These are phyloP conservation scores for Pontederia crassipes DNA, from an alignment of 176 grass and related monocot genomes.

Conservation along the genomic window DNA sequence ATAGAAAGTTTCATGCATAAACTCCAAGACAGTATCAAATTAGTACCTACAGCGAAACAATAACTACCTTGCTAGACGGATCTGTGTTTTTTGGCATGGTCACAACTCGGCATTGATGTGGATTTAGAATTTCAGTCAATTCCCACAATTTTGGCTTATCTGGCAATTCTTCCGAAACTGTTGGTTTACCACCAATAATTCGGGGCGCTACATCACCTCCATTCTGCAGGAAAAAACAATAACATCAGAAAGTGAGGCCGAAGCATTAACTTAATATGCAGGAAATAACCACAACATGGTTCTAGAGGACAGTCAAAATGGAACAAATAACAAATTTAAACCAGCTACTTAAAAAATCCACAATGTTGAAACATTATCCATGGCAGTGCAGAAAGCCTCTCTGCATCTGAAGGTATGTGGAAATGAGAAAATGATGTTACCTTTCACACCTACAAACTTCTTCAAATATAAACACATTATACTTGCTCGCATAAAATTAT, in stretches of 20 bases:
- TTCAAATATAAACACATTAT: no score
- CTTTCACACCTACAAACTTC: no score
- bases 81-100: constrained; percentile 76
- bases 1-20: constrained; percentile 13
- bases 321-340: no score
- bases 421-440: no score
- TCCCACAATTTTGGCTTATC: constrained; percentile 72
- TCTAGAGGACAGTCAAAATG: no score
- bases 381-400: no score
- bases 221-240: constrained; percentile 41
- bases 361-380: no score
- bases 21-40: constrained; percentile 2
- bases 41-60: constrained; percentile 20
- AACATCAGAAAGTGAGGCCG: neutral
- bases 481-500: no score
- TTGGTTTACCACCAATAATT: constrained; percentile 66
- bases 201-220: constrained; percentile 58
- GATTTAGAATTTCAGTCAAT: constrained; percentile 61
- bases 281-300: no score
- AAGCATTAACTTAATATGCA: neutral
- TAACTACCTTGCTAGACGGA: constrained; percentile 52
- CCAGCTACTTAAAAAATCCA: no score
- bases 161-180: constrained; percentile 61
- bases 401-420: no score
- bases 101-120: constrained; percentile 66